Conservation (phyloP, 495 filamentous ascomycete species). For the Zalerion maritima region DNA sequence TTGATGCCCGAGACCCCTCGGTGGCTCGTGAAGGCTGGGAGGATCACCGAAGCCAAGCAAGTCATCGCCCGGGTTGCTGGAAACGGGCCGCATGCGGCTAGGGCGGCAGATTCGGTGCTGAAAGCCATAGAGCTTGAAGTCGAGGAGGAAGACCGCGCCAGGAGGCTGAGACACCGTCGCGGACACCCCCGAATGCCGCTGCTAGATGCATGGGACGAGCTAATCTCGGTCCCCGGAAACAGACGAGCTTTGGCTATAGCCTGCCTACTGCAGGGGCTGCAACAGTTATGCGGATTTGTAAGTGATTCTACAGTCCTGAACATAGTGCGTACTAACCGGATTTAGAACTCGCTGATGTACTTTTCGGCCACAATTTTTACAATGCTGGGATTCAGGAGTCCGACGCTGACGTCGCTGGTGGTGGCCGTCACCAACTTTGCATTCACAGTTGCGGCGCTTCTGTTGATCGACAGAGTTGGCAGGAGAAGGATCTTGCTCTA, state of each 20-base stretch:
- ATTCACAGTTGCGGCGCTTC: constrained; percentile 64
- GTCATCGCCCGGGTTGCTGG: constrained; percentile 55
- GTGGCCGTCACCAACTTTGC: constrained; percentile 75
- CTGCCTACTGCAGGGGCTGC: constrained; percentile 71
- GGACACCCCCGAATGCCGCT: constrained; percentile 11
- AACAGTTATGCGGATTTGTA: constrained; percentile 82
- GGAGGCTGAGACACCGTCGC: constrained; percentile 16
- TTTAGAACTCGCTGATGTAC: constrained; percentile 82
- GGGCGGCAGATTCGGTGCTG: constrained; percentile 40
- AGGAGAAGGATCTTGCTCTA: constrained; percentile 66
- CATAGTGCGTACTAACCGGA: constrained; percentile 1
- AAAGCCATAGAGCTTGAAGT: constrained; percentile 56
- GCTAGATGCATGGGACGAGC: constrained; percentile 35
- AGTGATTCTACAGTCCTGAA: constrained; percentile 13
- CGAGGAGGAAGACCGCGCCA: constrained; percentile 43
- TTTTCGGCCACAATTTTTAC: constrained; percentile 85
- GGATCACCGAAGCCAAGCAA: constrained; percentile 39
- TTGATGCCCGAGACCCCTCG: constrained; percentile 74
- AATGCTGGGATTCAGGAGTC: constrained; percentile 61
- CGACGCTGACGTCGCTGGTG: constrained; percentile 66
- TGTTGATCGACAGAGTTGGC: constrained; percentile 67
- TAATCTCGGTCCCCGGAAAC: constrained; percentile 49
- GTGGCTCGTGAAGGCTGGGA: constrained; percentile 62
- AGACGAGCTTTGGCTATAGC: constrained; percentile 69
- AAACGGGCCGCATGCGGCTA: constrained; percentile 24